These are phyloP conservation scores for Diaporthe ampelina DNA, from an alignment of 2,329 filamentous ascomycete genomes.

Conservation along the genomic window DNA sequence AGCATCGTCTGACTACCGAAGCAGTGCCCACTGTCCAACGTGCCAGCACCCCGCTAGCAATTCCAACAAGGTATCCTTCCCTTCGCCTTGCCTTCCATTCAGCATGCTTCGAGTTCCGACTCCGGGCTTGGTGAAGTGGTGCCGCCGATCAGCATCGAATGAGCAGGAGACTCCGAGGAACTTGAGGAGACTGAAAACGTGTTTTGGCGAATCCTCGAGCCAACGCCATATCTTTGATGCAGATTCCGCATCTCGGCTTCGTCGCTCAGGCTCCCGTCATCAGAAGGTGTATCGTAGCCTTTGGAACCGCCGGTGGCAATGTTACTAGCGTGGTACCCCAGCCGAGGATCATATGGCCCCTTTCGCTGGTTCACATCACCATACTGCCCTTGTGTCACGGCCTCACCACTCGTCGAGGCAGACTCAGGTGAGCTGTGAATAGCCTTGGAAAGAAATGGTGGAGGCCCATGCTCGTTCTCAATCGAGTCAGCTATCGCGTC, in stretches of 20 bases:
- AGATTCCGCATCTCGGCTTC: neutral
- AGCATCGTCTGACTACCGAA: neutral
- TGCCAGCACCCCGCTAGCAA: neutral
- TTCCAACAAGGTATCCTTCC: neutral
- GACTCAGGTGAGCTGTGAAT: neutral
- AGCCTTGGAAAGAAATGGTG: neutral
- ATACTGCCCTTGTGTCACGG: neutral
- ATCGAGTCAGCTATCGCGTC: neutral
- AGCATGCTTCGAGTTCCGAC: neutral
- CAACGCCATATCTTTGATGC: neutral
- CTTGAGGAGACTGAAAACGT: neutral
- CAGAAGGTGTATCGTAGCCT: neutral
- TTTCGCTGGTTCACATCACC: neutral
- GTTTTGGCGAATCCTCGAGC: neutral
- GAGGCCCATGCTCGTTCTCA: neutral
- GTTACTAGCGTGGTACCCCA: neutral
- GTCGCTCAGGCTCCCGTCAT: neutral
- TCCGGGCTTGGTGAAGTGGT: neutral
- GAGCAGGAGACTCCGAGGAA: neutral
- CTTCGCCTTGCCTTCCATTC: neutral
- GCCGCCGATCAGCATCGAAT: neutral
- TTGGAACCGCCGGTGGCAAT: neutral
- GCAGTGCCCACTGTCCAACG: neutral
- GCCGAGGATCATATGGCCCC: neutral
- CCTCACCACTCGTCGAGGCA: neutral